phyloP scores from a whole-genome alignment of 768 basidiomycete genomes.

The Leucocoprinus sp. region DNA sequence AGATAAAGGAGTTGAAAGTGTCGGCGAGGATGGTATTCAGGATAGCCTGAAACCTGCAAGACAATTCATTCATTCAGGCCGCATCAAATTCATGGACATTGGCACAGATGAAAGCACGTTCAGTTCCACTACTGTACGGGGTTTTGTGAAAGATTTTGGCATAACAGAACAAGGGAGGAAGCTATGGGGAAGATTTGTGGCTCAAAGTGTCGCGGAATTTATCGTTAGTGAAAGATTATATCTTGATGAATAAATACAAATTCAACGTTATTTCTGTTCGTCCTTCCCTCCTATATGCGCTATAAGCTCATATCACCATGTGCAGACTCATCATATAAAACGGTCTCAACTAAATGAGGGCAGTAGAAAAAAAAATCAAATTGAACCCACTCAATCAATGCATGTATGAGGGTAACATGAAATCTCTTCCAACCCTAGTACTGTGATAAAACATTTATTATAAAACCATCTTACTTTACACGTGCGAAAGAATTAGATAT shows the following conservation, averaged over 20 bases:
- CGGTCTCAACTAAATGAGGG: too few species aligned
- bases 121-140: constrained; percentile 66
- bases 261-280: too few species aligned
- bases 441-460: too few species aligned
- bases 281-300: too few species aligned
- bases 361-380: too few species aligned
- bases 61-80: constrained; percentile 42
- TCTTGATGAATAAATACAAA: constrained; percentile 9
- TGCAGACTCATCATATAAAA: too few species aligned
- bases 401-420: too few species aligned
- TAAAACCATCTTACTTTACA: too few species aligned
- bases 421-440: too few species aligned
- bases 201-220: constrained; percentile 39
- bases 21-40: constrained; percentile 7
- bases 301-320: too few species aligned
- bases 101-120: constrained; percentile 43
- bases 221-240: constrained; percentile 44
- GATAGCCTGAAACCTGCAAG: constrained; percentile 25
- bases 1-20: not conserved
- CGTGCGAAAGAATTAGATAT: too few species aligned
- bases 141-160: constrained; percentile 26
- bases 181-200: constrained; percentile 42
- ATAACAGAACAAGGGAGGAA: constrained; percentile 16
- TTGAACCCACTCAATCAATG: too few species aligned
- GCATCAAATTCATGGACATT: constrained; percentile 57